Evolutionary conservation across 2,329 filamentous ascomycete species (phyloP).

Genomic region (Penicillium hesseltinei): DNA sequence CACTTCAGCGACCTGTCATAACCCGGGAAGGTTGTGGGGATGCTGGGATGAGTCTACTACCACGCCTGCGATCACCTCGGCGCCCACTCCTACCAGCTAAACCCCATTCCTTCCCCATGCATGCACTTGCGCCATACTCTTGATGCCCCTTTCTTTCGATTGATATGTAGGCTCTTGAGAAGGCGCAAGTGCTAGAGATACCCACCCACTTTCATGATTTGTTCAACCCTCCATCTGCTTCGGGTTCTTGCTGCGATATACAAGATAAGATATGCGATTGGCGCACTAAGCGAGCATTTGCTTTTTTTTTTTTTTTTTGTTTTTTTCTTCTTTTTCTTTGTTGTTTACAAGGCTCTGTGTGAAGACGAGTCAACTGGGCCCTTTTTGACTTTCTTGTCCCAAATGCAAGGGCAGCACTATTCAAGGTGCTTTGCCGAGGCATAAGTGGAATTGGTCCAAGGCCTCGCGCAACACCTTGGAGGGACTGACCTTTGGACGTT

Average conservation of each 20-base stretch:
- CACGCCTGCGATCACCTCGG: background rate
- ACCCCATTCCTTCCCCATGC: background rate
- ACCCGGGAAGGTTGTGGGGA: background rate
- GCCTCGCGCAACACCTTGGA: background rate
- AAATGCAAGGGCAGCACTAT: background rate
- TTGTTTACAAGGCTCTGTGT: background rate
- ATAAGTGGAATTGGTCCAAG: background rate
- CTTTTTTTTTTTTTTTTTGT: background rate
- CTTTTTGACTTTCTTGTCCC: background rate
- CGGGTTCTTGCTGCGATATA: background rate
- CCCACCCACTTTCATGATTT: constrained; percentile 6
- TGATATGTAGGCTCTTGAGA: background rate
- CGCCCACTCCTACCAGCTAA: background rate
- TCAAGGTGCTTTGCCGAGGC: background rate
- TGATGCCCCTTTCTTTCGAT: background rate
- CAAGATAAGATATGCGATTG: constrained; percentile 6
- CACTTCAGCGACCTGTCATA: background rate
- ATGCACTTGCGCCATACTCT: background rate
- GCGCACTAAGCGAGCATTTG: constrained; percentile 7
- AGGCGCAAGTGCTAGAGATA: constrained; percentile 3
- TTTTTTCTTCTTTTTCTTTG: background rate
- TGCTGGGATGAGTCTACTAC: background rate
- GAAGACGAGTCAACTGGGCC: background rate
- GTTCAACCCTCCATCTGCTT: background rate
- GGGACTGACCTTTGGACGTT: background rate